phyloP scores from a whole-genome alignment of 2,329 filamentous ascomycete genomes.

The Aureobasidium sp. region DNA sequence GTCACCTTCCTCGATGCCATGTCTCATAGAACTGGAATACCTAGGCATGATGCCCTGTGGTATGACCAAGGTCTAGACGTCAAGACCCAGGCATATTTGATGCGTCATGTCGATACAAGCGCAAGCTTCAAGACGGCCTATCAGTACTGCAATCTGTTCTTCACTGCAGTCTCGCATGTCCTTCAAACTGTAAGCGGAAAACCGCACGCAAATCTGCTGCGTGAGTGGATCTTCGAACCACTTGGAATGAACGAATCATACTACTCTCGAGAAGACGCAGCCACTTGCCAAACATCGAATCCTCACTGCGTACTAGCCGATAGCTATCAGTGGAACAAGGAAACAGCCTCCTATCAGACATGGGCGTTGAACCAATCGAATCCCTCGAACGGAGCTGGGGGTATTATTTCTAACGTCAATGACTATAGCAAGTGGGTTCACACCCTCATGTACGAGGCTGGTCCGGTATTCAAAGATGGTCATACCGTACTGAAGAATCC shows the following conservation, averaged over 20 bases:
- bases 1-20: constrained; percentile 29
- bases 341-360: constrained; percentile 6
- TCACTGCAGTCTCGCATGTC: constrained; percentile 38
- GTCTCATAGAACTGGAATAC: constrained; percentile 30
- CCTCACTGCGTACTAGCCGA: constrained; percentile 16
- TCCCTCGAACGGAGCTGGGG: constrained; percentile 20
- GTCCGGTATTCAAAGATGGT: constrained; percentile 11
- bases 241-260: constrained; percentile 35
- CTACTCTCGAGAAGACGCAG: constrained; percentile 29
- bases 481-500: constrained; percentile 12
- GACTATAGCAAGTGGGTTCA: constrained; percentile 48
- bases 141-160: constrained; percentile 49
- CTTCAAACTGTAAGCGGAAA: constrained; percentile 36
- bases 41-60: constrained; percentile 25
- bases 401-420: constrained; percentile 36
- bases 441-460: constrained; percentile 36
- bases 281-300: constrained; percentile 15
- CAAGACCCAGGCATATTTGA: constrained; percentile 31
- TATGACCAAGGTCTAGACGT: constrained; percentile 22
- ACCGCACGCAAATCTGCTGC: constrained; percentile 28
- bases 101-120: constrained; percentile 37
- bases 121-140: constrained; percentile 32
- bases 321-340: constrained; percentile 21
- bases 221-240: constrained; percentile 31
- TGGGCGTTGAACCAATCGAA: constrained; percentile 16